Evolutionary conservation across 2,329 filamentous ascomycete species (phyloP).

Genomic region (Didymellaceae sp.): DNA sequence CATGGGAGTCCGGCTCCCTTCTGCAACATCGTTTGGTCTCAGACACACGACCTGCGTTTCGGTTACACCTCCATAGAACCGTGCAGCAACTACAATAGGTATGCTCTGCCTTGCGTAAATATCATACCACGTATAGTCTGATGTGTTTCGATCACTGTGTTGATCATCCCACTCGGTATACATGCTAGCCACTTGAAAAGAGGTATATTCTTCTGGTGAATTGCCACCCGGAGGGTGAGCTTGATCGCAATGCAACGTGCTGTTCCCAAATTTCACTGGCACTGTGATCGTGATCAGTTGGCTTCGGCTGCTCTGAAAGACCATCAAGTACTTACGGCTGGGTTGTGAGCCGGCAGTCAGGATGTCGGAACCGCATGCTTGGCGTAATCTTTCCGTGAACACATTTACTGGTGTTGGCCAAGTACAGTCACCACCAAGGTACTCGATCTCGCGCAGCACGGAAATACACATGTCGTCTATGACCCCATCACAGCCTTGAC

Average conservation of each 20-base stretch:
- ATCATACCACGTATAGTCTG: conserved; percentile 9
- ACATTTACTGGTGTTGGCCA: neutral
- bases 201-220: neutral
- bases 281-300: neutral
- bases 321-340: neutral
- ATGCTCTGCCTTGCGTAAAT: conserved; percentile 3
- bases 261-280: neutral
- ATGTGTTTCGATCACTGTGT: neutral
- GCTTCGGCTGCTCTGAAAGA: no score
- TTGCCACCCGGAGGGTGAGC: conserved; percentile 1
- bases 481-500: conserved; percentile 11
- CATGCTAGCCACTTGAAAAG: neutral
- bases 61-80: neutral
- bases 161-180: neutral
- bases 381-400: neutral
- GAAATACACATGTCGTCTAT: conserved; percentile 2
- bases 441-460: neutral
- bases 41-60: conserved; percentile 14
- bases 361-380: neutral
- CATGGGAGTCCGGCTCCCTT: conserved; percentile 1
- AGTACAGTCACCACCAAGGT: neutral
- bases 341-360: neutral
- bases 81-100: conserved; percentile 1
- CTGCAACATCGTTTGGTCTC: neutral
- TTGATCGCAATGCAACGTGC: neutral